Base-by-base conservation (phyloP, 768 basidiomycete genomes). In the Rhizopogon rudus region DNA sequence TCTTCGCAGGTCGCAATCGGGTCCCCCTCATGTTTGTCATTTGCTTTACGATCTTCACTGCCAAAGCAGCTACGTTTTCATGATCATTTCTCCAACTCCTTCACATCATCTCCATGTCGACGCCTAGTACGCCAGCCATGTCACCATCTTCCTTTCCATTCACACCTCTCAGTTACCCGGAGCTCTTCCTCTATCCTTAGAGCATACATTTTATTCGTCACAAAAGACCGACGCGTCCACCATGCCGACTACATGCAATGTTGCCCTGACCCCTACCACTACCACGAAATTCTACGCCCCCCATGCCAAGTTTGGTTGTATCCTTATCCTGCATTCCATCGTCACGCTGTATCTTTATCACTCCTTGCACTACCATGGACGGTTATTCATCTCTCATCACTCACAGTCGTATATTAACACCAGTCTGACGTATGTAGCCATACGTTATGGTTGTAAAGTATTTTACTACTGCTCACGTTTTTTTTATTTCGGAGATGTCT, bases 371-470 rank as follows among this genome's bases (percentile, higher is more conserved):
- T 33, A 44, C 54, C 63, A 61, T 55, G 59, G 37, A 57, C 50
- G 13, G 28, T 57, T 64, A 37, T 28, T 40, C 29, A 40, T 28
- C 40, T 55, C 35, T 25, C 48, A 49, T 49, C 48, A 37, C 37
- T 37, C 22, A 37, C 48, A 9, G 20, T 16, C 33, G 35, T 67
- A 61, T 60, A 61, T 52, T 67, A 64, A 57, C 60, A 55, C 57
- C 40, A 51, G 37, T 57, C 56, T 55, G 54, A 57, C 58, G 57
- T 63, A 65, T 70, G 70, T 70, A 70, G 68, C 70, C 52, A 61
- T 70, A 70, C 68, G 58, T 70, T 71, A 71, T 69, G 66, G 50
- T 51, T 71, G 70, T 70, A 71, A 70, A 67, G 44, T 69, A 71
- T 60, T 67, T 22, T 59, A 57, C 46, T 53, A 25, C 48, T 45